Base-by-base conservation (phyloP, 495 filamentous ascomycete genomes). In the Parmelia sp. region DNA sequence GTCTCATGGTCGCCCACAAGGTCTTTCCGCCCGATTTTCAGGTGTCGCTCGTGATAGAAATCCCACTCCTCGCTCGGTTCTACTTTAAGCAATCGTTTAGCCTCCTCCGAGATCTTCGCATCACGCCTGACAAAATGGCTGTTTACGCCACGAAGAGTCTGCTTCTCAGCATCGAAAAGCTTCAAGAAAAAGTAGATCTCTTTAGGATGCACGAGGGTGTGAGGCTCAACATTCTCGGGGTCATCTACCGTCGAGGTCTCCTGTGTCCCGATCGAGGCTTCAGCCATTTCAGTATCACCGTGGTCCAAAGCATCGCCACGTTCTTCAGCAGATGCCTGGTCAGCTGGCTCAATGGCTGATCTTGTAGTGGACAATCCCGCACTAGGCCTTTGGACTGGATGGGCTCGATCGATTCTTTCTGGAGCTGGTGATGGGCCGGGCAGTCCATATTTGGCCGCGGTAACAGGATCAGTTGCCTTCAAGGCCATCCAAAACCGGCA, bases 151-250 rank as follows among this genome's bases (percentile, higher is more conserved):
- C 70, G 72, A 4, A 80, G 70, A 1, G 68, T 70, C 65, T 78
- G 80, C n/a, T 70, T 72, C 27, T 83, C 77, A 37, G 71, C 71
- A 62, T 82, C 82, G 57, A 85, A 84, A 31, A 78, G 63, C 70
- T 81, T 80, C 57, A 80, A 76, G 63, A 81, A 81, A 64, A 80
- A 79, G 58, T 81, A 83, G 7, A 76, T 71, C 57, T 79, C 74
- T 1, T 73, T 73, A 25, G 77, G 72, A 17, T 75, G 75, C 33
- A 73, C 44, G 4, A 65, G 59, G 6, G 72, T 39, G n/a, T 45
- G 58, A 57, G 66, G 27, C 29, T 65, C 67, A 17, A 65, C 40
- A 19, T 4, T n/a, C 29, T 36, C 27, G 0, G 60, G 9, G 33
- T 62, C 57, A 44, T 31, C 27, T 10, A 17, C 57, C 29, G 10